Evolutionary conservation across 257 asterid genomes (phyloP).

Genomic region (Ligustrum vulgare): DNA sequence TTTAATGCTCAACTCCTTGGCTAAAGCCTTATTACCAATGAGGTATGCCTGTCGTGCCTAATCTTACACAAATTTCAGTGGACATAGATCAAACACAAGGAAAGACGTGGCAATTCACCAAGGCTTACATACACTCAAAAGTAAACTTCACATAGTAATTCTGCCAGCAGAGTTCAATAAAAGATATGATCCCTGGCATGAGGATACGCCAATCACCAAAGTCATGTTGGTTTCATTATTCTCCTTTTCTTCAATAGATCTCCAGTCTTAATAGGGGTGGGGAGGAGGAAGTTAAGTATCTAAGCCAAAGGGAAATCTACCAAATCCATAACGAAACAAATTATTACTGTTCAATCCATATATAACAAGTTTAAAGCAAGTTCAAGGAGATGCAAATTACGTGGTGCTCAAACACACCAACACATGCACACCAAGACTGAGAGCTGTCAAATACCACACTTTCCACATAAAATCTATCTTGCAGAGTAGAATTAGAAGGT

Average conservation of each 20-base stretch:
- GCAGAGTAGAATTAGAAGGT: background rate
- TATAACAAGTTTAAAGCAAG: background rate
- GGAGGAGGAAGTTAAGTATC: background rate
- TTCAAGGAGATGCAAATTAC: background rate
- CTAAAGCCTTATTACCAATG: conserved; percentile 92
- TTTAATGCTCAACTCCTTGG: conserved; percentile 92
- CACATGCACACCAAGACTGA: background rate
- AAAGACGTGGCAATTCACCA: conserved; percentile 6
- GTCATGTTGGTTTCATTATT: background rate
- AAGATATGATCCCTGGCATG: background rate
- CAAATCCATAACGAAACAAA: background rate
- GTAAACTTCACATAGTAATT: background rate
- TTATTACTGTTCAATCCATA: background rate
- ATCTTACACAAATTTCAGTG: conserved; percentile 35
- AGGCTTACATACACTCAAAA: background rate
- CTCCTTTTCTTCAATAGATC: background rate
- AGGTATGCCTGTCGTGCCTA: conserved; percentile 97
- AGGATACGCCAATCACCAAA: background rate
- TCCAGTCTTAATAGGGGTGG: background rate
- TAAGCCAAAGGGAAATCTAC: background rate
- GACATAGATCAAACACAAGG: conserved; percentile 22
- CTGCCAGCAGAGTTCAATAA: background rate
- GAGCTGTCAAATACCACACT: background rate
- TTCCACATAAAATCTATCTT: background rate
- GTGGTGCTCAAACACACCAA: background rate